Conservation (phyloP, 768 basidiomycete species). For the Phylloporus rhodoxanthus region DNA sequence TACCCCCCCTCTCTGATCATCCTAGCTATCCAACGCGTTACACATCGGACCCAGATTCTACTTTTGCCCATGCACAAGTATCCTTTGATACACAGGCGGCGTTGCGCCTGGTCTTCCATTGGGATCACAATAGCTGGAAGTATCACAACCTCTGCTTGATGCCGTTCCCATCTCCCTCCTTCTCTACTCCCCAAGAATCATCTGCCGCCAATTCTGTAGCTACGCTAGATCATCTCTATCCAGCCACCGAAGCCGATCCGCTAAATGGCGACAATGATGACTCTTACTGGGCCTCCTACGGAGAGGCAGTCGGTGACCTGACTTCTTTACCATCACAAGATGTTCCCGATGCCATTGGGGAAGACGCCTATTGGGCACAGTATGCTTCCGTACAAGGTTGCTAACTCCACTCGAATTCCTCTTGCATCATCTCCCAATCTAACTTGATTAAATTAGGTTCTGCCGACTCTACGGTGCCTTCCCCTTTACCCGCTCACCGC, state of each 20-base stretch:
- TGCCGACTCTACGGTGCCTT: slow-evolving; percentile 63
- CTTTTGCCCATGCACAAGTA: slow-evolving; percentile 54
- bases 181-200: slow-evolving; percentile 24
- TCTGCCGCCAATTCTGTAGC: slow-evolving; percentile 5
- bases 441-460: slow-evolving; percentile 42
- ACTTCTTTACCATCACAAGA: slow-evolving; percentile 13
- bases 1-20: slow-evolving; percentile 24
- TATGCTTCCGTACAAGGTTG: slow-evolving; percentile 66
- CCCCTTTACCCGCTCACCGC: slow-evolving; percentile 35
- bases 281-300: slow-evolving; percentile 68
- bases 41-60: slow-evolving; percentile 45
- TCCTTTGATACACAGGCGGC: slow-evolving; percentile 31
- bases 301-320: slow-evolving; percentile 30
- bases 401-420: slow-evolving; percentile 15
- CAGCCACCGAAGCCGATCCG: slow-evolving; percentile 9
- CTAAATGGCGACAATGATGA: slow-evolving; percentile 38
- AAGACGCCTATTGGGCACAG: slow-evolving; percentile 74
- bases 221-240: background rate
- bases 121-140: slow-evolving; percentile 57
- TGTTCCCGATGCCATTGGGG: slow-evolving; percentile 17
- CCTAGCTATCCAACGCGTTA: slow-evolving; percentile 32
- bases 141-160: slow-evolving; percentile 66
- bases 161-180: slow-evolving; percentile 56
- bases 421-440: slow-evolving; percentile 3
- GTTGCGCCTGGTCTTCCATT: slow-evolving; percentile 63